A percentile compares a stretch with the other conserved stretches of the same genome.
Conservation (phyloP, 495 filamentous ascomycete species). For the Neurospora sp. region DNA sequence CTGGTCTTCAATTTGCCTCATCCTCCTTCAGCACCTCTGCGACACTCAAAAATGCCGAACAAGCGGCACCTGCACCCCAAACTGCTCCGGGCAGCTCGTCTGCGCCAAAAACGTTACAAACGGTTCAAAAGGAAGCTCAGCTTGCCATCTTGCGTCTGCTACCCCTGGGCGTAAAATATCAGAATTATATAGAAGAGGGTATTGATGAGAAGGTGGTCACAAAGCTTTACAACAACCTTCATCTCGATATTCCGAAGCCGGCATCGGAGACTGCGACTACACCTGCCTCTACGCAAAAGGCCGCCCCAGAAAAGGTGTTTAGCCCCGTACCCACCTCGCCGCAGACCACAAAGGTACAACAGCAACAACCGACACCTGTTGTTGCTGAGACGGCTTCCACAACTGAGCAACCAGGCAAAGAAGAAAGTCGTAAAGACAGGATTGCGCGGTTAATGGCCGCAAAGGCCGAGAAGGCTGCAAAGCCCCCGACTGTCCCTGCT, state of each 20-base stretch:
- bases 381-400: constrained; percentile 4
- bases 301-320: not conserved
- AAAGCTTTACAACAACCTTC: constrained; percentile 55
- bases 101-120: constrained; percentile 24
- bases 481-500: not conserved
- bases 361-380: constrained; percentile 3
- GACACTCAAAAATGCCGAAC: not conserved
- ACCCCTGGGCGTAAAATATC: constrained; percentile 54
- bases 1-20: not conserved
- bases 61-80: not conserved
- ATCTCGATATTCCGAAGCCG: constrained; percentile 37
- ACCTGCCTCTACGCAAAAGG: not conserved
- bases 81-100: not conserved
- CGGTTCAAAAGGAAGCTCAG: constrained; percentile 57
- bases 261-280: not conserved
- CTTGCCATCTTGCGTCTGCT: constrained; percentile 55
- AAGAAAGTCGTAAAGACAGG: constrained; percentile 64
- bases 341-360: not conserved
- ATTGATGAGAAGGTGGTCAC: constrained; percentile 52
- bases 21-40: not conserved
- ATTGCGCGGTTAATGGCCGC: constrained; percentile 64
- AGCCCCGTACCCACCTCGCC: not conserved
- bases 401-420: constrained; percentile 28
- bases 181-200: constrained; percentile 62
- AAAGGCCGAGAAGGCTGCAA: constrained; percentile 28